Evolutionary conservation across 208 protist genomes (phyloP), one percentile per base, ranked within the genome.

Genomic region (Balamuthia mandrillaris): DNA sequence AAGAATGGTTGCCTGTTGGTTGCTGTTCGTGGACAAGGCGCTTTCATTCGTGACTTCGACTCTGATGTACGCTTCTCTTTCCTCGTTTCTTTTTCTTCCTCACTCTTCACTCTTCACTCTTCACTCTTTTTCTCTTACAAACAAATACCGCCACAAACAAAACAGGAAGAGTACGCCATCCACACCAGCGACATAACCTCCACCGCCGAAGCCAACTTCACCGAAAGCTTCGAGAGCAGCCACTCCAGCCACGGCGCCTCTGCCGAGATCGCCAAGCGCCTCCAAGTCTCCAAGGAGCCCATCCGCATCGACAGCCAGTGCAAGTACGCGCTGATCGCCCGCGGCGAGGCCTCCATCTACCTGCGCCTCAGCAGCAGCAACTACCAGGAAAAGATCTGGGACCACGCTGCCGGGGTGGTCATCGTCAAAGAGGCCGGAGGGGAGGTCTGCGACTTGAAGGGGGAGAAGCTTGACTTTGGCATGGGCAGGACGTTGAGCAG

Each of bases 301-400:
- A 37, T 81, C 37, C 84, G 88, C 58, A 91, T 91, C 29, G 88
- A 91, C 72, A 87, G 78, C 81, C 88, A 91, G 79, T 89, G 86
- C 79, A 91, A 91, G 85, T 91, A 91, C 47, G 88, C 74, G 16
- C 79, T 88, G 45, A 72, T 91, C 18, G 87, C 87, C 18, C 61
- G 88, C 37, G 88, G 88, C 18, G 88, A 90, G 18, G 87, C 85
- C 29, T 68, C 86, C 51, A 61, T 89, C 29, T 91, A 91, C 70
- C 33, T 91, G 12, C 39, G 88, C 47, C 49, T 91, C 47, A 86
- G 33, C 24, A 66, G 81, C 18, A n/a, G 56, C 14, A 44, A 54
- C 33, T 88, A 90, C 27, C 77, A 66, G 54, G 88, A 91, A 74
- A 86, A 87, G 27, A 90, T 90, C 42, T 90, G 87, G 87, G 88